These are phyloP conservation scores for Prunus kanzakura DNA, from an alignment of 306 rosid species.

Conservation along the genomic window DNA sequence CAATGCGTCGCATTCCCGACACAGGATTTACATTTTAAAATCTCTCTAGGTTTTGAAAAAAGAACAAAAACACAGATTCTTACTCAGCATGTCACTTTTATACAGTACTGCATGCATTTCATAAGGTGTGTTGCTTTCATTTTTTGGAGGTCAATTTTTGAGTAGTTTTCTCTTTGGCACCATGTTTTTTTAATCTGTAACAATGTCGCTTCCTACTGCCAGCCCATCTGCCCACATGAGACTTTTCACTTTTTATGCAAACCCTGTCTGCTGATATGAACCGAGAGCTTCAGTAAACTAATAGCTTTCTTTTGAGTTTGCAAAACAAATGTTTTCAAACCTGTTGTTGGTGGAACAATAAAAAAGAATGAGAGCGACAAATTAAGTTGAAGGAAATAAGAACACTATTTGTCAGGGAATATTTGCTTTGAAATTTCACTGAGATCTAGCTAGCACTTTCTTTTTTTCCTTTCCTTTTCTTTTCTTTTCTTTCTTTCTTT, in stretches of 20 bases:
- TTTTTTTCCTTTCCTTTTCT: neutral
- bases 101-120: constrained; percentile 3
- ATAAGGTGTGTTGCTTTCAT: constrained; percentile 13
- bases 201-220: neutral
- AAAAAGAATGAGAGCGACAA: neutral
- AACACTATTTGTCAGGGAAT: constrained; percentile 4
- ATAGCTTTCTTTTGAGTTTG: neutral
- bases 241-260: neutral
- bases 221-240: neutral
- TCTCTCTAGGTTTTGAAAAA: neutral
- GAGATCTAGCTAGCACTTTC: neutral
- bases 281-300: neutral
- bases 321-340: neutral
- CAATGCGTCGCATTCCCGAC: too few species aligned
- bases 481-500: neutral
- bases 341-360: neutral
- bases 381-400: neutral
- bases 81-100: constrained; percentile 4
- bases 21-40: neutral
- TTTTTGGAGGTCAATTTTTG: constrained; percentile 5
- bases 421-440: constrained; percentile 12
- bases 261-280: neutral
- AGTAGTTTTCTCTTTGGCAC: neutral
- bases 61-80: neutral
- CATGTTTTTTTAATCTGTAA: constrained; percentile 15